Conservation (phyloP, 805 yeast species). For the Metschnikowia aberdeeniae region DNA sequence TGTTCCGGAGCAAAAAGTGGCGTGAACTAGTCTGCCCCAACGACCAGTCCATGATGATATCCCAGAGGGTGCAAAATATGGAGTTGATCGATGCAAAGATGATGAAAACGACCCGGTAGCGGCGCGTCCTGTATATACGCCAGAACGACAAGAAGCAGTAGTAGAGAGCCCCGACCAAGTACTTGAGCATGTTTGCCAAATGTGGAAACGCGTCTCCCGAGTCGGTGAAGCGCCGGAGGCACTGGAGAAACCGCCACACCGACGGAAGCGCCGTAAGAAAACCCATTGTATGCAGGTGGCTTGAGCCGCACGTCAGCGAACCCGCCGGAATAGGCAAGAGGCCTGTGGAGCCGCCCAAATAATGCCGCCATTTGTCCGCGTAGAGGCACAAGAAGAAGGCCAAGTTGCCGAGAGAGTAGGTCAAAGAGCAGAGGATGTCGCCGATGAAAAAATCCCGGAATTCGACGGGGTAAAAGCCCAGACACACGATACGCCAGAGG, state of each 20-base stretch:
- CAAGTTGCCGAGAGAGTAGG: conserved; percentile 81
- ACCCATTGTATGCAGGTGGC: conserved; percentile 73
- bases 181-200: conserved; percentile 81
- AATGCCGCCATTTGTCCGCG: conserved; percentile 63
- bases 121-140: conserved; percentile 50
- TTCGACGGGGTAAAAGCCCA: conserved; percentile 93
- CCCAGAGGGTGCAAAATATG: conserved; percentile 73
- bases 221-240: conserved; percentile 85
- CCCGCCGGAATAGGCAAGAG: conserved; percentile 5
- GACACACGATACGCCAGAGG: conserved; percentile 63
- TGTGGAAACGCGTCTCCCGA: conserved; percentile 97
- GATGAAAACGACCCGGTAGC: conserved; percentile 57
- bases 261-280: conserved; percentile 81
- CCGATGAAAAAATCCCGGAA: conserved; percentile 92
- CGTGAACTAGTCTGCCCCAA: conserved; percentile 62
- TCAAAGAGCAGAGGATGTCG: conserved; percentile 82
- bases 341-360: conserved; percentile 33
- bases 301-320: conserved; percentile 63
- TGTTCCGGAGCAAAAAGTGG: conserved; percentile 62
- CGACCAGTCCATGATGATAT: conserved; percentile 94
- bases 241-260: conserved; percentile 87
- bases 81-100: conserved; percentile 74
- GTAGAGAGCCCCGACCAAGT: conserved; percentile 60
- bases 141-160: conserved; percentile 73
- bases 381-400: conserved; percentile 85